Conservation (phyloP, 2,329 filamentous ascomycete genomes). For the Sclerotinia spermophila region DNA sequence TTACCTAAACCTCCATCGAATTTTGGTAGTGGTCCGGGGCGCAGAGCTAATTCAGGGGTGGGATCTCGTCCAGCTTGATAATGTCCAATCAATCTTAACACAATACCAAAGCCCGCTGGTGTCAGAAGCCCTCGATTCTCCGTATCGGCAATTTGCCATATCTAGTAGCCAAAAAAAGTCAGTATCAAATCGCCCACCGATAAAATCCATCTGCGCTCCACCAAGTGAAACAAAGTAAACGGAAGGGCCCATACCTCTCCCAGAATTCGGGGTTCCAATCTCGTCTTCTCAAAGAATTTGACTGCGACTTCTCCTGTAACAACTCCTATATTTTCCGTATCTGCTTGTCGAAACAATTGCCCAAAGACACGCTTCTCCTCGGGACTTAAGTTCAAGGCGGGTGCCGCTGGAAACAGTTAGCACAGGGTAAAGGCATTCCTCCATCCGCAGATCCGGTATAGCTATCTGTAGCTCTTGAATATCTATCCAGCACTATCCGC, state of each 20-base stretch:
- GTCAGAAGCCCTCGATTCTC: slow-evolving; percentile 95
- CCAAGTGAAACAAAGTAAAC: background rate
- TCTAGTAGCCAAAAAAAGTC: slow-evolving; percentile 48
- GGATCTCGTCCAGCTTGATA: slow-evolving; percentile 85
- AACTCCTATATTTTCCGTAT: slow-evolving; percentile 86
- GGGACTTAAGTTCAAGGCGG: slow-evolving; percentile 77
- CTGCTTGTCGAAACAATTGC: slow-evolving; percentile 88
- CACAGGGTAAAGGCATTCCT: slow-evolving; percentile 11
- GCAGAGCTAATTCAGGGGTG: slow-evolving; percentile 74
- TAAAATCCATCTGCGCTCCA: background rate
- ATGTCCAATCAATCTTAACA: slow-evolving; percentile 90
- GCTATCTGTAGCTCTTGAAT: background rate
- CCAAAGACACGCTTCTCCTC: slow-evolving; percentile 94
- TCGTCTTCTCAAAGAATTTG: slow-evolving; percentile 96
- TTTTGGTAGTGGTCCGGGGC: slow-evolving; percentile 82
- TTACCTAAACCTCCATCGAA: slow-evolving; percentile 69
- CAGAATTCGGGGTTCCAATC: slow-evolving; percentile 77
- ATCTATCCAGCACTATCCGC: background rate
- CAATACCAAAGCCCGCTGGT: slow-evolving; percentile 87
- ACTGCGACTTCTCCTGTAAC: slow-evolving; percentile 95
- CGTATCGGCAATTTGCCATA: slow-evolving; percentile 98
- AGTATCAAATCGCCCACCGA: background rate
- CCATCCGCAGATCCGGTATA: background rate
- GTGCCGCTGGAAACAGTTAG: slow-evolving; percentile 45
- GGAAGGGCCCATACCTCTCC: slow-evolving; percentile 61